Evolutionary conservation across 352 stramenopile genomes (phyloP), one percentile per base, ranked within the genome.

Genomic region (Phytophthora europaea): DNA sequence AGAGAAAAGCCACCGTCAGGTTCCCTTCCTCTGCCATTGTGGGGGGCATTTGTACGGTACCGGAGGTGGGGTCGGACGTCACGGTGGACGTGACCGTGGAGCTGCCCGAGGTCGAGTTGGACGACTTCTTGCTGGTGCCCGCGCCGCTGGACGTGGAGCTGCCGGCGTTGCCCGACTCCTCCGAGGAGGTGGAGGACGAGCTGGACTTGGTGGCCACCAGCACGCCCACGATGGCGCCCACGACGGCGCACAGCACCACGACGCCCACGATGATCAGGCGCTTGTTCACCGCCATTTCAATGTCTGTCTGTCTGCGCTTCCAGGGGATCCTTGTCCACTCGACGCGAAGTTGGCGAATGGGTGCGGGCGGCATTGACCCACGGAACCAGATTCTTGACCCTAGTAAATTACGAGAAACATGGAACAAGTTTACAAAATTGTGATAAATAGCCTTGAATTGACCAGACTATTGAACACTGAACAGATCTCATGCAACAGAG

Each of bases 181-280:
- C 57, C 10, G 77, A 79, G 18, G 73, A 75, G 38, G 67, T 80
- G 7, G 66, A 76, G 6, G 75, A 80, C 26, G 76, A 80, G 31
- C 43, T 58, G 23, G 79, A 80, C 23, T 73, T 76, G 28, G 75
- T 83, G 57, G 76, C 79, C 16, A 88, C 73, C 18, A 88, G 47
- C 6, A 88, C 68, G 64, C 79, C 81, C 18, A 88, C 77, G 51
- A 83, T 76, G 22, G 81, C 79, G 12, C 81, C 81, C 13, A 79
- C 78, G 31, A 88, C 65, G 36, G 81, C 81, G 59, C 72, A 86
- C 23, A 84, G 58, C 64, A 83, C 79, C 28, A 88, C 79, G 6
- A 86, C 62, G 33, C 68, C 73, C n/a, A 86, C 50, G 59, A 86
- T 82, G 33, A 84, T 67, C 16, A 88, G 63, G 18, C 79, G 72